A percentile compares a stretch with the other conserved stretches of the same genome.
These are phyloP conservation scores for Boletales sp. DNA, from an alignment of 768 basidiomycete genomes.

Conservation along the genomic window DNA sequence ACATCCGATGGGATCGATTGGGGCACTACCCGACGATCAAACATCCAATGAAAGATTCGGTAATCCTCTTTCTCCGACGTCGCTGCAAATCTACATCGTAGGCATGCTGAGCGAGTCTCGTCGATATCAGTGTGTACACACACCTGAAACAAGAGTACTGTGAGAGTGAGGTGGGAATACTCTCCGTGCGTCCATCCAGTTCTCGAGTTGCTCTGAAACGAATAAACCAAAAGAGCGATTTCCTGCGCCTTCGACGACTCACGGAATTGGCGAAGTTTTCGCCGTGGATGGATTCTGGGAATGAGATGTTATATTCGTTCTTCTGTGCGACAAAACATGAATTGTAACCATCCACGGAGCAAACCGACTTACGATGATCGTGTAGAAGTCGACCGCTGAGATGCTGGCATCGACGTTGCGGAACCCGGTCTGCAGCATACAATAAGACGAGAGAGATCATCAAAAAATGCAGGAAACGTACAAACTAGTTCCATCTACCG, in stretches of 20 bases:
- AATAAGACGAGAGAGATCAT: neutral
- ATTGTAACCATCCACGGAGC: neutral
- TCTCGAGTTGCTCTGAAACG: neutral
- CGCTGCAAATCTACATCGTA: slow-evolving; percentile 4
- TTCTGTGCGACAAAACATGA: neutral
- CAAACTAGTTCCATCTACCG: neutral
- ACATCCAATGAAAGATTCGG: slow-evolving; percentile 9
- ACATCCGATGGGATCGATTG: slow-evolving; percentile 2
- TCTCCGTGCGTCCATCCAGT: neutral
- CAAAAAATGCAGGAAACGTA: neutral
- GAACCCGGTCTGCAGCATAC: neutral
- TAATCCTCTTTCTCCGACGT: neutral
- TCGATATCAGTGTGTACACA: neutral
- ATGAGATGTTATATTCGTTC: neutral
- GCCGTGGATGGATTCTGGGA: neutral
- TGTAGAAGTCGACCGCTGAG: neutral
- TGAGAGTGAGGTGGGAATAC: neutral
- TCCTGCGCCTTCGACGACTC: neutral
- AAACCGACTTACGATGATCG: neutral
- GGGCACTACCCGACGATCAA: slow-evolving; percentile 6
- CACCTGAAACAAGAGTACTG: neutral
- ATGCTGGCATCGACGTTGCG: neutral
- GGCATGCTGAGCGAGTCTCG: neutral
- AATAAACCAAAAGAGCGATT: neutral
- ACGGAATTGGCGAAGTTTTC: neutral